Percentiles rank a stretch among this genome's conserved stretches.
These are phyloP conservation scores for Spizellomyces punctatus DNA, from an alignment of 192 early-diverging fungal genomes.

Conservation along the genomic window DNA sequence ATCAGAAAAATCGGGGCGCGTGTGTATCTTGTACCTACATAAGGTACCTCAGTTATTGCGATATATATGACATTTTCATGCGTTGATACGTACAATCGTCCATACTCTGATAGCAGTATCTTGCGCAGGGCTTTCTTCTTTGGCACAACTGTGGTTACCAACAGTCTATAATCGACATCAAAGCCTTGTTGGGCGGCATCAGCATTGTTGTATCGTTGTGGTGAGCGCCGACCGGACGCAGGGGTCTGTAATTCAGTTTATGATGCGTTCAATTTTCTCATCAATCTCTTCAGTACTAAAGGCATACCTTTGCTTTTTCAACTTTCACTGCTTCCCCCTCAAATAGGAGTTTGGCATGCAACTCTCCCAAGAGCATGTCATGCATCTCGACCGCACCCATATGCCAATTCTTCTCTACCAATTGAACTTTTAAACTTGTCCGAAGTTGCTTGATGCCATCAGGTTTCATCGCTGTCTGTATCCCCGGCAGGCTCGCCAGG, in stretches of 20 bases:
- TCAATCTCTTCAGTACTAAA: not conserved
- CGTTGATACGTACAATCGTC: slow-evolving; percentile 14
- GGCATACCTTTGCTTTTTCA: slow-evolving; percentile 16
- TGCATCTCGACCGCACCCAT: slow-evolving; percentile 48
- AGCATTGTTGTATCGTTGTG: slow-evolving; percentile 9
- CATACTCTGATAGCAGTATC: slow-evolving; percentile 48
- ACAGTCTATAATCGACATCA: slow-evolving; percentile 48
- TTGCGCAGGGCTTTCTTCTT: slow-evolving; percentile 54
- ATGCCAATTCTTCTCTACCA: slow-evolving; percentile 50
- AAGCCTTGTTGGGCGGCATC: slow-evolving; percentile 24
- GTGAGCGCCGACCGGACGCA: not conserved
- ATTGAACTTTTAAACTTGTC: slow-evolving; percentile 49
- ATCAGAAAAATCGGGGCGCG: slow-evolving; percentile 26
- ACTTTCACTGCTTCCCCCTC: slow-evolving; percentile 31
- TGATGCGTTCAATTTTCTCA: no score
- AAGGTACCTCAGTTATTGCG: not conserved
- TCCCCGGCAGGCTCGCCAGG: slow-evolving; percentile 35
- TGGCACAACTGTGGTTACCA: slow-evolving; percentile 40
- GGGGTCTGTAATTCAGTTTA: no score
- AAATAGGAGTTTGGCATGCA: slow-evolving; percentile 36
- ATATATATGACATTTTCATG: not conserved
- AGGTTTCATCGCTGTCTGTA: slow-evolving; percentile 29
- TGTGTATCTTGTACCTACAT: not conserved
- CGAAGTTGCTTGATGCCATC: slow-evolving; percentile 31
- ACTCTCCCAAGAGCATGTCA: slow-evolving; percentile 37